Evolutionary conservation across 208 protist genomes (phyloP).

Genomic region (Leishmania gerbilli): DNA sequence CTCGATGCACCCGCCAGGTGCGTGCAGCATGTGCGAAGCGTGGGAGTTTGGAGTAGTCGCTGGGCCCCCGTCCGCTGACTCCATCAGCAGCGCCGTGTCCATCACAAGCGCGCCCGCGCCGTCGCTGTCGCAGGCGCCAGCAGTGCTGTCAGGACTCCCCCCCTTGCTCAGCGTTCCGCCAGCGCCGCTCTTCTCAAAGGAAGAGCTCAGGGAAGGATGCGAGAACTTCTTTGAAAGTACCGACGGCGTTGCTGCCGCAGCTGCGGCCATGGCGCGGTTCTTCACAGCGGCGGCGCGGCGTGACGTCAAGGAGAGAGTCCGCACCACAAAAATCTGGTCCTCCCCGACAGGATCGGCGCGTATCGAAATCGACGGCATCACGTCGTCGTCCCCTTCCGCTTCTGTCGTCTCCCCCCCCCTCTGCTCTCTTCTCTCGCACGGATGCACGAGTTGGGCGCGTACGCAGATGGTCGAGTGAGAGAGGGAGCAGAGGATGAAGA

Average conservation of each 20-base stretch:
- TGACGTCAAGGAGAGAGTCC: background rate
- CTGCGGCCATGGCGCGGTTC: background rate
- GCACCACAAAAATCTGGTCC: slow-evolving; percentile 6
- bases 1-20: background rate
- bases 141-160: background rate
- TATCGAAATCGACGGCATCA: background rate
- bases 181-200: background rate
- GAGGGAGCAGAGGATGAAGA: background rate
- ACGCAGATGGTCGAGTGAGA: background rate
- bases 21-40: background rate
- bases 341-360: background rate
- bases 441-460: background rate
- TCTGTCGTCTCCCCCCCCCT: background rate
- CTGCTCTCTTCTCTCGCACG: background rate
- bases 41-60: background rate
- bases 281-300: background rate
- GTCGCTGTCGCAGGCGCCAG: background rate
- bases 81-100: slow-evolving; percentile 1
- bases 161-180: background rate
- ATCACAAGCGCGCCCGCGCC: background rate
- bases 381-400: background rate
- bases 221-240: background rate
- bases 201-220: background rate
- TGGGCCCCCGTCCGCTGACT: background rate
- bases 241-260: background rate